Conservation (phyloP, 805 yeast genomes). For the Metschnikowia picachoensis region DNA sequence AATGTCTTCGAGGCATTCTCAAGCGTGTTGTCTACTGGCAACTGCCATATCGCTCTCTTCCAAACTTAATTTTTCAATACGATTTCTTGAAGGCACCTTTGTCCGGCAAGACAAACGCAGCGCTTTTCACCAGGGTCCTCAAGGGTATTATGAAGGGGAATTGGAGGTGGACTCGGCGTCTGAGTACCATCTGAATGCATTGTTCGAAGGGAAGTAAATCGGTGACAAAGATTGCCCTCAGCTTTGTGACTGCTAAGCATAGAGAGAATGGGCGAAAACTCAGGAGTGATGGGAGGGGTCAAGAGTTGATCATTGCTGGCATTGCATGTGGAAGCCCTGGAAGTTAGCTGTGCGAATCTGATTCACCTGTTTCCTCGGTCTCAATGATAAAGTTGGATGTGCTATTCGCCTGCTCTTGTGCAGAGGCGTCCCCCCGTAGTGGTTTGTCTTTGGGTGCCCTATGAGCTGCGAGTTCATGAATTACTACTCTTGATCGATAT, state of each 20-base stretch:
- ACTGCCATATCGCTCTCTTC: constrained; percentile 13
- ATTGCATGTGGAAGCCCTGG: background rate
- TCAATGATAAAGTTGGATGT: constrained; percentile 3
- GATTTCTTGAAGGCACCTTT: constrained; percentile 24
- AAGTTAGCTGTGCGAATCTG: background rate
- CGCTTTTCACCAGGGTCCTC: constrained; percentile 17
- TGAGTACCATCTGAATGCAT: background rate
- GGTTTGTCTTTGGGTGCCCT: too few relatives aligned
- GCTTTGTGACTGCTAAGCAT: constrained; percentile 24
- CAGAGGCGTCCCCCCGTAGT: background rate
- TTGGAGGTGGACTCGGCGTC: constrained; percentile 19
- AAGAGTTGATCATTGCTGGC: constrained; percentile 18
- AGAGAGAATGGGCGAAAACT: constrained; percentile 33
- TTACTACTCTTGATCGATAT: constrained; percentile 53
- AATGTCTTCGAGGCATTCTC: constrained; percentile 38
- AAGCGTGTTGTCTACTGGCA: constrained; percentile 13
- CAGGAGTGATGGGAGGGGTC: constrained; percentile 37
- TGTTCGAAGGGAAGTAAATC: background rate
- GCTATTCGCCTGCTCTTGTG: background rate
- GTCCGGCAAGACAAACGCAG: constrained; percentile 35
- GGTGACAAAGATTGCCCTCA: background rate
- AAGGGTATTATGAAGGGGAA: constrained; percentile 27
- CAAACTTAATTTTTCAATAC: constrained; percentile 15
- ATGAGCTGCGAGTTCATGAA: constrained; percentile 33
- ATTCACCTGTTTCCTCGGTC: constrained; percentile 1